Evolutionary conservation across 495 filamentous ascomycete genomes (phyloP).

Genomic region (Aspergillus coremiiformis): DNA sequence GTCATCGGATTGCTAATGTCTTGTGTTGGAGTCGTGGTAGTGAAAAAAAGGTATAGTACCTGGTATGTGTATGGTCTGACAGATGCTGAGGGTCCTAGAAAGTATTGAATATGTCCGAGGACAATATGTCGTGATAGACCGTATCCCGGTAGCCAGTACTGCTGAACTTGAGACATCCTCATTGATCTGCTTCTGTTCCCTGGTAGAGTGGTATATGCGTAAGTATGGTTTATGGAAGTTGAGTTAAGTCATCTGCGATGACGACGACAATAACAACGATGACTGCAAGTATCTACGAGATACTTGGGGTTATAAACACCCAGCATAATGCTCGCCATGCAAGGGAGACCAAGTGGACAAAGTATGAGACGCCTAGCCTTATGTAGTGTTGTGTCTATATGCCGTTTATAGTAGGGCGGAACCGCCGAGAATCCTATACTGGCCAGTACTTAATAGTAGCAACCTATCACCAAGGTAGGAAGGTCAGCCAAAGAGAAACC

Average conservation of each 20-base stretch:
- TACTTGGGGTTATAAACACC: slow-evolving; percentile 14
- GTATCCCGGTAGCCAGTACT: slow-evolving; percentile 50
- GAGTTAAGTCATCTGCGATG: not conserved
- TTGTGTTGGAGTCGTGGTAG: not conserved
- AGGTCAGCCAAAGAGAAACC: slow-evolving; percentile 3
- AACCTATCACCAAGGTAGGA: not conserved
- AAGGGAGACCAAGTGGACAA: slow-evolving; percentile 3
- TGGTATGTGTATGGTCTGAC: slow-evolving; percentile 48
- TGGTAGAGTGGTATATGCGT: not conserved
- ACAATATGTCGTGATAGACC: slow-evolving; percentile 47
- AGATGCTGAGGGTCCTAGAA: slow-evolving; percentile 43
- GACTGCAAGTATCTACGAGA: slow-evolving; percentile 8
- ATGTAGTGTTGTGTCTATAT: slow-evolving; percentile 9
- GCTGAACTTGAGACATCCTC: slow-evolving; percentile 33
- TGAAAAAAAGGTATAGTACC: slow-evolving; percentile 31
- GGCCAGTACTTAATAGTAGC: not conserved
- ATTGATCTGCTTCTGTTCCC: not conserved
- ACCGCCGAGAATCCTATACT: not conserved
- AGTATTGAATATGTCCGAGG: slow-evolving; percentile 46
- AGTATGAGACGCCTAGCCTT: not conserved
- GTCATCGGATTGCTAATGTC: not conserved
- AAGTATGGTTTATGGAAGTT: not conserved
- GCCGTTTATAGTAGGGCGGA: slow-evolving; percentile 7
- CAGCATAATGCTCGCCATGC: slow-evolving; percentile 7
- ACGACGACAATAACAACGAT: slow-evolving; percentile 2